phyloP scores from a whole-genome alignment of 371 early-diverging fungal species.

The Capniomyces stellatus region DNA sequence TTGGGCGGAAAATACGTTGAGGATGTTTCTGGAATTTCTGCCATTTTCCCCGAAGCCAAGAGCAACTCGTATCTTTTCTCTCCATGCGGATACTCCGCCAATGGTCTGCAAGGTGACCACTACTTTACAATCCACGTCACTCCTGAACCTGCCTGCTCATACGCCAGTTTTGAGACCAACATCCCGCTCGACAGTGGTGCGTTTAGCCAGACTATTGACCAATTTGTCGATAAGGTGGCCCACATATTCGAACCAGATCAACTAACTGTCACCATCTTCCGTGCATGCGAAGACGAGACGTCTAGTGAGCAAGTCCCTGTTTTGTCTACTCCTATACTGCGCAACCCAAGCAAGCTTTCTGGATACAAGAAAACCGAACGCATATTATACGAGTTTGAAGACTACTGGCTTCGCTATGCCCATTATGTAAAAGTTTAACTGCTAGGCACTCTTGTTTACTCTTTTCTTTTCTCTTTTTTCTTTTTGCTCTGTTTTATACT shows the following conservation, averaged over 20 bases:
- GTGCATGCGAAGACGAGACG: slow-evolving; percentile 14
- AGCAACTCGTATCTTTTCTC: slow-evolving; percentile 74
- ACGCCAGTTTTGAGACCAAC: slow-evolving; percentile 89
- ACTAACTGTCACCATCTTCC: slow-evolving; percentile 72
- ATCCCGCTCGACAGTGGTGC: slow-evolving; percentile 37
- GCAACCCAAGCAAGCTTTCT: slow-evolving; percentile 9
- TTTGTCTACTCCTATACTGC: slow-evolving; percentile 8
- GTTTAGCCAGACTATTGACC: slow-evolving; percentile 28
- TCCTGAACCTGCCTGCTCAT: slow-evolving; percentile 92
- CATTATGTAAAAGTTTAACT: neutral
- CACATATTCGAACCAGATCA: slow-evolving; percentile 57
- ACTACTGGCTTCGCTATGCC: slow-evolving; percentile 52
- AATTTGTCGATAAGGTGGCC: slow-evolving; percentile 53
- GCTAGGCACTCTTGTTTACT: no score
- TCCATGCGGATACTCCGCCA: slow-evolving; percentile 87
- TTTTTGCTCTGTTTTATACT: no score
- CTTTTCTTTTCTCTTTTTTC: no score
- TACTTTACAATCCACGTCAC: slow-evolving; percentile 96
- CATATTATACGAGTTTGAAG: slow-evolving; percentile 60
- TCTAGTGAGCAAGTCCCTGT: neutral
- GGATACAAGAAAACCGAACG: slow-evolving; percentile 44
- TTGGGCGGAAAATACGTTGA: slow-evolving; percentile 43
- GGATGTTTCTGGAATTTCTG: slow-evolving; percentile 47
- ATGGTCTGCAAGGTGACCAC: slow-evolving; percentile 57
- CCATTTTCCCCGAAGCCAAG: slow-evolving; percentile 52